These are phyloP conservation scores for Aspergillus leporis DNA, from an alignment of 495 filamentous ascomycete species.

Conservation along the genomic window DNA sequence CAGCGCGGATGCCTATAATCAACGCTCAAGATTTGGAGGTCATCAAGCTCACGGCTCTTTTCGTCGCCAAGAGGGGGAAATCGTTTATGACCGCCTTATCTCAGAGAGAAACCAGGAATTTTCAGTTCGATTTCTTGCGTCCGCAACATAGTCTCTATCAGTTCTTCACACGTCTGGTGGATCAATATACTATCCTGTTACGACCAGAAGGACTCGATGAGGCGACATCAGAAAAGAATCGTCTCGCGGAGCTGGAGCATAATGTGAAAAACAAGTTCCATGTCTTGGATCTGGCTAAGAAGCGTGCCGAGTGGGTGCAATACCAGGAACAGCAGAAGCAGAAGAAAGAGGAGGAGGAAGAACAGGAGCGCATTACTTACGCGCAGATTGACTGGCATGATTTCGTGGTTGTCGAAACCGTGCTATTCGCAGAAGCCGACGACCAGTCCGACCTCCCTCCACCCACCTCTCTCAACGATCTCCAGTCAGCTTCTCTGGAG, in stretches of 20 bases:
- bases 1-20: conserved; percentile 96
- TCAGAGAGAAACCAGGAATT: conserved; percentile 87
- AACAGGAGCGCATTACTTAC: conserved; percentile 81
- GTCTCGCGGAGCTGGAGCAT: conserved; percentile 71
- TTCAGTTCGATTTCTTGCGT: conserved; percentile 94
- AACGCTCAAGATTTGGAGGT: conserved; percentile 94
- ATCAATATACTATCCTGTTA: conserved; percentile 89
- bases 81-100: conserved; percentile 85
- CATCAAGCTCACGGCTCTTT: conserved; percentile 83
- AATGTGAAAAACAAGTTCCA: conserved; percentile 79
- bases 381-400: conserved; percentile 98
- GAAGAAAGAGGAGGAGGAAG: conserved; percentile 84
- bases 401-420: conserved; percentile 93
- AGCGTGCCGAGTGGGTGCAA: conserved; percentile 83
- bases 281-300: conserved; percentile 75
- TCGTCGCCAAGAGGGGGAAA: conserved; percentile 87
- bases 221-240: conserved; percentile 66
- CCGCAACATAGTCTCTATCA: conserved; percentile 95
- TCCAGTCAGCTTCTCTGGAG: conserved; percentile 91
- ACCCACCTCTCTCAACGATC: conserved; percentile 82
- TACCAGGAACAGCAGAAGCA: conserved; percentile 83
- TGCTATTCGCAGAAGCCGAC: conserved; percentile 88
- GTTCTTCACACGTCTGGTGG: conserved; percentile 87
- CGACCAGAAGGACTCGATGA: conserved; percentile 64
- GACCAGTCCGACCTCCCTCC: conserved; percentile 84